These are phyloP conservation scores for Stentor roeselii DNA, from an alignment of 73 alveolate species.

Conservation along the genomic window DNA sequence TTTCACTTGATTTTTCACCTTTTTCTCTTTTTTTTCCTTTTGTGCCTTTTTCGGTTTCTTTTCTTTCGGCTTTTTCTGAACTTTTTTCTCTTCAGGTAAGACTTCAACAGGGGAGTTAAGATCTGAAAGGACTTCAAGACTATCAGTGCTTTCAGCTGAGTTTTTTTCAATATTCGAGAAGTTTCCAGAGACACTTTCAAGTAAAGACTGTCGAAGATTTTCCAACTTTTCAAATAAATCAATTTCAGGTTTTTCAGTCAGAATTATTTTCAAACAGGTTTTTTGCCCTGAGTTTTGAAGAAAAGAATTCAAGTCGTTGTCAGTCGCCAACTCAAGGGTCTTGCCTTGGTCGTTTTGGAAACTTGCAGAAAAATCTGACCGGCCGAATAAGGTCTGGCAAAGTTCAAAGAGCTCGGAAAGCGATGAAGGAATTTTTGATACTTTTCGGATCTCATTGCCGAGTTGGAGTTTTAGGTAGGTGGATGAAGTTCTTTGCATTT, in stretches of 20 bases:
- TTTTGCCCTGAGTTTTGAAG: background rate
- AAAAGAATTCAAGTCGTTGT: background rate
- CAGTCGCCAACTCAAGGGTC: background rate
- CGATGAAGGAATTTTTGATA: background rate
- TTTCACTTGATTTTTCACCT: background rate
- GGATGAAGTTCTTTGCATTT: no score
- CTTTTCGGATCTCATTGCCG: conserved; percentile 25
- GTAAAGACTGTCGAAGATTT: background rate
- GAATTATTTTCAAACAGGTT: background rate
- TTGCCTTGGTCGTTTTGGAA: conserved; percentile 31
- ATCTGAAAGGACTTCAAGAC: background rate
- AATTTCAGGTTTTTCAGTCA: background rate
- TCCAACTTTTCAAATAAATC: background rate
- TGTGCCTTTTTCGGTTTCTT: background rate
- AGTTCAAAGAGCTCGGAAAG: background rate
- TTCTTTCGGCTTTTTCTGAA: background rate
- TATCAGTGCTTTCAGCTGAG: background rate
- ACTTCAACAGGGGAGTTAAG: background rate
- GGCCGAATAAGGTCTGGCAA: background rate
- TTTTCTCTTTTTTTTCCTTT: conserved; percentile 2
- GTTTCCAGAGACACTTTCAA: background rate
- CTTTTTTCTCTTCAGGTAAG: background rate
- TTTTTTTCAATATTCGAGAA: background rate
- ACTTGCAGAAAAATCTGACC: background rate
- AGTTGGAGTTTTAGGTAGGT: background rate